Base-by-base conservation (phyloP, 495 filamentous ascomycete genomes). In the Xylaria palmicola region DNA sequence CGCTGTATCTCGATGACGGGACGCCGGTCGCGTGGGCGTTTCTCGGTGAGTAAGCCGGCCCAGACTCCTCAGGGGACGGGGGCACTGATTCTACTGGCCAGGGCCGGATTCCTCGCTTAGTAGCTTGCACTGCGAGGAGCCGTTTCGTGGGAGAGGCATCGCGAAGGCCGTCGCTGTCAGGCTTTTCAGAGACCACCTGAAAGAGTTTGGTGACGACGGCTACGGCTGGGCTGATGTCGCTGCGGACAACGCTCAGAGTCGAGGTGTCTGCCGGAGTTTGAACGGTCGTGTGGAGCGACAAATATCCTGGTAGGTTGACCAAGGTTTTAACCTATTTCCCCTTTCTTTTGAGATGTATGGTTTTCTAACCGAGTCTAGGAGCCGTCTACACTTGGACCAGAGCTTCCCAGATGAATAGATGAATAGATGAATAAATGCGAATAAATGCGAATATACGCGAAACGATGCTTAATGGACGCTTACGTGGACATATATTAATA, bases 21-120 rank as follows among this genome's bases (percentile, higher is more conserved):
- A 72, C 60, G 29, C 76, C 73, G 8, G 55, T 78, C 8, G 75
- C 79, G 0, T 82, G 79, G 79, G 74, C 64, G 6, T 74, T 82
- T 29, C 61, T 82, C 24, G 73, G 74, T 63, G 37, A 30, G 54
- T 60, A n/a, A n/a, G n/a, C n/a, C 15, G 40, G n/a, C 39, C 37
- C 40, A 13, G 22, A 26, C 52, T 6, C 10, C 36, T n/a, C 2
- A 1, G 27, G 24, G 20, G 27, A n/a, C 15, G 12, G 30, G 15
- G 3, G 1, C 19, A 30, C 26, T 56, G 6, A 45, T n/a, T n/a
- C 36, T 26, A 9, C 6, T n/a, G 20, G 22, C 12, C 36, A 62
- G 67, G 66, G 0, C 72, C 64, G 20, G 65, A 71, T 48, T 67
- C 68, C 13, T 66, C 68, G 41, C 63, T 68, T 19, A 72, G 62